These are phyloP conservation scores for Botryotinia convoluta DNA, from an alignment of 2,329 filamentous ascomycete species.

Conservation along the genomic window DNA sequence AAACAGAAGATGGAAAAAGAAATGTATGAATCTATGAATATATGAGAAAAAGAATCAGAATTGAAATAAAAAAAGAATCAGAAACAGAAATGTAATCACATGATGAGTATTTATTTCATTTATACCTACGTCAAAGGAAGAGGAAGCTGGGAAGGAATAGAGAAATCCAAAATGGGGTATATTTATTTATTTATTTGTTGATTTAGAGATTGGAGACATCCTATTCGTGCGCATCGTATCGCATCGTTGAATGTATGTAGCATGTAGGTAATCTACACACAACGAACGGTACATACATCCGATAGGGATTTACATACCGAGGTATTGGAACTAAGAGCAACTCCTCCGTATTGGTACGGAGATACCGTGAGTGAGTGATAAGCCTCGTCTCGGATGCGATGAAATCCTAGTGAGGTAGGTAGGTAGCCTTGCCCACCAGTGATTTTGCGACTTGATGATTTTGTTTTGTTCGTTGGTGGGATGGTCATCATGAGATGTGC, in stretches of 20 bases:
- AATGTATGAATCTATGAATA: not conserved
- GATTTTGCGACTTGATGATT: not conserved
- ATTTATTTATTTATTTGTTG: not conserved
- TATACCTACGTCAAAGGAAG: not conserved
- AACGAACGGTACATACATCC: not conserved
- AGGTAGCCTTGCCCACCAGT: not conserved
- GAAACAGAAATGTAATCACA: not conserved
- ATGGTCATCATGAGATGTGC: not conserved
- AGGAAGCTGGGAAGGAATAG: not conserved
- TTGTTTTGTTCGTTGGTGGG: not conserved
- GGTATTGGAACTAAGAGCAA: not conserved
- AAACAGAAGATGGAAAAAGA: not conserved
- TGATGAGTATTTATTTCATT: not conserved
- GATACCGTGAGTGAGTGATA: not conserved
- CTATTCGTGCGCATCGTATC: not conserved
- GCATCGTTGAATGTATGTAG: not conserved
- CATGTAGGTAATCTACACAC: not conserved
- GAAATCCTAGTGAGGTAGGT: not conserved
- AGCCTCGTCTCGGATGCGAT: not conserved
- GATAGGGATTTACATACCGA: not conserved
- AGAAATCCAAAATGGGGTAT: not conserved
- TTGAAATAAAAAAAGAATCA: not conserved
- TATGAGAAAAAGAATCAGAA: not conserved
- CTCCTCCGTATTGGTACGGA: not conserved
- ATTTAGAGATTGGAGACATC: not conserved